These are phyloP conservation scores for Fraxinus latifolia DNA, from an alignment of 305 asterid species.

Conservation along the genomic window DNA sequence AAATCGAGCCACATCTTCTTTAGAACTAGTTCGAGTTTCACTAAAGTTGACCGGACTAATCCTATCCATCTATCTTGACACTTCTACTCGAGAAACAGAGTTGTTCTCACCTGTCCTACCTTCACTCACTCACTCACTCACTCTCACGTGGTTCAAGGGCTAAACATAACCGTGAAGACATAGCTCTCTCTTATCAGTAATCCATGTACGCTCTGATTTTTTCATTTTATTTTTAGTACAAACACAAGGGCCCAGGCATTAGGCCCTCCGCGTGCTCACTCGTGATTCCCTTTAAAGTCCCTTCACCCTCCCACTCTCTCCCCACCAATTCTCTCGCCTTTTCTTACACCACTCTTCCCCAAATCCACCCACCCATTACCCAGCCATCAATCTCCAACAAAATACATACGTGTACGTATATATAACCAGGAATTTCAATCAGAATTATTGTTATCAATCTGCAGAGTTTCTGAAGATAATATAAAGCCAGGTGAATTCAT, in stretches of 20 bases:
- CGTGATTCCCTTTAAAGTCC: conserved; percentile 41
- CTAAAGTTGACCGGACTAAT: neutral
- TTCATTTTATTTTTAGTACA: neutral
- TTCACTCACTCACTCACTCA: neutral
- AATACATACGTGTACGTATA: conserved; percentile 3
- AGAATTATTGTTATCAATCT: neutral
- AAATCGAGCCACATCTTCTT: neutral
- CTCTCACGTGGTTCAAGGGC: neutral
- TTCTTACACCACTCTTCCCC: neutral
- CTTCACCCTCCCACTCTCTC: conserved; percentile 28
- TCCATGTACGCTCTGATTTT: neutral
- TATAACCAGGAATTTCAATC: conserved; percentile 16
- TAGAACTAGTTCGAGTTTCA: neutral
- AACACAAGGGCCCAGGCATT: conserved; percentile 13
- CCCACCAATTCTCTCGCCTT: neutral
- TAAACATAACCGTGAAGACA: neutral
- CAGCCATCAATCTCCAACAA: conserved; percentile 7
- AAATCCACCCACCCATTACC: conserved; percentile 1
- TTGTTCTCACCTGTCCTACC: neutral
- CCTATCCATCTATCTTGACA: neutral
- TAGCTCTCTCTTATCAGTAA: neutral
- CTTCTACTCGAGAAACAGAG: neutral
- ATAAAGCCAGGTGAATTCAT: conserved; percentile 27
- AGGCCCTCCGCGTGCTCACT: conserved; percentile 25
- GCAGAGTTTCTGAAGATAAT: neutral